Conservation (phyloP, 371 early-diverging fungal species). For the Amoeboaphelidium occidentale region DNA sequence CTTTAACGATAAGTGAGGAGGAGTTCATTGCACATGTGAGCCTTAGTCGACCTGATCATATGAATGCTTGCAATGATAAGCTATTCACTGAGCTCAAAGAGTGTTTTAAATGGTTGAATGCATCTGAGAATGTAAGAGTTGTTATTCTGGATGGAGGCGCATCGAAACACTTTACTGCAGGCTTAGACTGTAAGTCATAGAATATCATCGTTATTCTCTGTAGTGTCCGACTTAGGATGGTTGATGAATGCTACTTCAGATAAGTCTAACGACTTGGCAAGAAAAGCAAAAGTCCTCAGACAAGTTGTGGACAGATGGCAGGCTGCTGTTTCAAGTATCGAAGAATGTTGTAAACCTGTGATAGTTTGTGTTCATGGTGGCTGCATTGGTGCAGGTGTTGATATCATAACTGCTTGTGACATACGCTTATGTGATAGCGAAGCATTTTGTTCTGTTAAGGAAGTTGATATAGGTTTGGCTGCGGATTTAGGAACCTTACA, state of each 20-base stretch:
- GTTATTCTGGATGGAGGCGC: not conserved
- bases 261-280: not conserved
- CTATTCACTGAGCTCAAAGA: too few relatives aligned
- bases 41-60: too few relatives aligned
- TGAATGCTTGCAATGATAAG: too few relatives aligned
- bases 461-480: slow-evolving; percentile 72
- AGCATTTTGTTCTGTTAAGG: slow-evolving; percentile 57
- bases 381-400: slow-evolving; percentile 76
- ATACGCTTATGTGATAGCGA: slow-evolving; percentile 59
- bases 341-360: slow-evolving; percentile 60
- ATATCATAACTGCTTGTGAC: slow-evolving; percentile 70
- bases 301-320: not conserved
- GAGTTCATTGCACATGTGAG: too few relatives aligned
- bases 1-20: too few relatives aligned
- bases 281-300: not conserved
- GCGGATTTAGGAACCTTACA: slow-evolving; percentile 66
- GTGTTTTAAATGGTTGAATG: too few relatives aligned
- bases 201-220: not conserved
- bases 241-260: not conserved
- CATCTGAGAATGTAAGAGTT: not conserved
- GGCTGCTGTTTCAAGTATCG: slow-evolving; percentile 17
- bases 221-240: not conserved
- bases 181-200: not conserved
- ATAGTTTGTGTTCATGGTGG: slow-evolving; percentile 63
- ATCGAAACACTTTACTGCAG: not conserved